Base-by-base conservation (phyloP, 2,329 filamentous ascomycete genomes). In the Ophiocordyceps unilateralis region DNA sequence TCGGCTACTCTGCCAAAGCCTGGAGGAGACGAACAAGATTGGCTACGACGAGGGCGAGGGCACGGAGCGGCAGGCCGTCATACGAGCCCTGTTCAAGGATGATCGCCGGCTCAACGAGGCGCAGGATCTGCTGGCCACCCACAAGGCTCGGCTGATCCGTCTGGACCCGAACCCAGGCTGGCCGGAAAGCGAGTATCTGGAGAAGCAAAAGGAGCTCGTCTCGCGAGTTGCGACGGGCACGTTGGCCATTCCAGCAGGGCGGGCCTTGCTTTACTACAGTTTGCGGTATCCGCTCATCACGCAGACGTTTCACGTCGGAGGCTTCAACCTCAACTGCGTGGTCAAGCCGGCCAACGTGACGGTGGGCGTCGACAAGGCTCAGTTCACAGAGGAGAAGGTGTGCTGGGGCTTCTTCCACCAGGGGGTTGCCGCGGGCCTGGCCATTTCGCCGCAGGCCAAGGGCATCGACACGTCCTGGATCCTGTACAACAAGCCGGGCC, bases 401-500 rank as follows among this genome's bases (percentile, higher is more conserved):
- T 89, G 86, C 55, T 98, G 91, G 91, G 88, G 89, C 1, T 98
- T 95, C 62, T 98, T 98, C 62, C 91, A 98, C 58, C 86, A 93
- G 45, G 91, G 91, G 7, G 89, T 93, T 24, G 83, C 89, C n/a
- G 85, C 84, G 21, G 91, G 91, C 3, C 65, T 98, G 22, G 84
- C 87, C 45, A 93, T 98, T 42, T 94, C 91, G 6, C 81, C 80
- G 12, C 74, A 85, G 44, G 89, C 88, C 4, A 86, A 86, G 54
- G 89, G 89, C 4, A 96, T 98, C 48, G 91, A 98, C 56, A 95
- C 88, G 0, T 96, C 89, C 0, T 98, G 93, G 93, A 95, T 98
- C 50, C 72, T 95, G 28, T 98, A 93, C 69, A 98, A 98, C 65
- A 95, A 94, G 57, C 89, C 91, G 0, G 65, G 67, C 0, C 74